Evolutionary conservation across 352 stramenopile species (phyloP), one percentile per base, ranked within the genome.

Genomic region (Phytophthora meadii): DNA sequence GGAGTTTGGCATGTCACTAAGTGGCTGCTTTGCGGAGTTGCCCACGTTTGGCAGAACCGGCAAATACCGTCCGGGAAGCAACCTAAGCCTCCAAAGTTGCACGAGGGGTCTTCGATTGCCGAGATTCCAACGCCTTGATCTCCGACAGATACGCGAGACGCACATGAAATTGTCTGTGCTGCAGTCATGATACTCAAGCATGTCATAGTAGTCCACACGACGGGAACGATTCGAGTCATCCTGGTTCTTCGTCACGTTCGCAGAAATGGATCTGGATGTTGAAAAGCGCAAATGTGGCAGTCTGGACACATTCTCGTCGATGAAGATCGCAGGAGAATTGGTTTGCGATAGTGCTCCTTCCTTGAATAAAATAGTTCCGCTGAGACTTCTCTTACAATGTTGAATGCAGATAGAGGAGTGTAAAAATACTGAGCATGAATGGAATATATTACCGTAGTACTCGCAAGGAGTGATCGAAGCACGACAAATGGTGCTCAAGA

Each of bases 91-190:
- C 62, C 67, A 40, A 15, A 49, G 12, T 17, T 59, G 55, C 74
- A 82, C 15, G 46, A 48, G 2, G 19, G 12, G 27, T 79, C 74
- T 27, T 72, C 47, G 3, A 76, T 27, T 12, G 72, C 59, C 22
- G 45, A 66, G 11, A 81, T 81, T 10, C 70, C 73, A 36, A 62
- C 65, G 14, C 12, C 25, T 44, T 64, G 47, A 25, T 81, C 73
- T 14, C 63, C 67, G 7, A 39, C 12, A 4, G 70, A 27, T 8
- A 72, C 55, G 6, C 42, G 57, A 48, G 56, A 36, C 11, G n/a
- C 56, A 46, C 64, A 72, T 7, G 27, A 57, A 49, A 22, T 22
- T 22, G 40, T 11, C 9, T n/a, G 14, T 22, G 27, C 34, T 37
- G 34, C 30, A 50, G 57, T 27, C 27, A 24, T 7, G 3, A 58